Evolutionary conservation across 768 basidiomycete genomes (phyloP), one percentile per base, ranked within the genome.

Genomic region (Leucocoprinus sp.): DNA sequence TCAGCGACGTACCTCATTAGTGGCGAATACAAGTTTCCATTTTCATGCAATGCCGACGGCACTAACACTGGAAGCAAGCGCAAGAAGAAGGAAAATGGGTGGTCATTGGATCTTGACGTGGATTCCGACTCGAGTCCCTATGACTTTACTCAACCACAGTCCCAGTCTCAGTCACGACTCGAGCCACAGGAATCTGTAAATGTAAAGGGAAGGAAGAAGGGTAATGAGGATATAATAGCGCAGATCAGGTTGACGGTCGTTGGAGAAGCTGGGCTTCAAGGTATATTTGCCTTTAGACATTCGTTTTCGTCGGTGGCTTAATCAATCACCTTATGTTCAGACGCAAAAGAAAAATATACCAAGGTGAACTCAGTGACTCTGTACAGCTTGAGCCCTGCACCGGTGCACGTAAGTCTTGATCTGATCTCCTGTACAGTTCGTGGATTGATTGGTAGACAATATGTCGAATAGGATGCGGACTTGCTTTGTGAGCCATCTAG

Each of bases 1-100:
- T 66, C 65, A 43, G 85, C 88, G n/a, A 89, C 85, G 0, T 89
- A 84, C 63, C 61, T 85, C 28, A 54, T 91, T 9, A 76, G 71
- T 11, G 88, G 88, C 19, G 74, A 80, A 43, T 8, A 31, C 11
- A n/a, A 8, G 14, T n/a, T 14, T 4, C 9, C 4, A n/a, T 11
- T 14, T n/a, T 31, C 11, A 14, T 14, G n/a, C 14, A n/a, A n/a
- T 14, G n/a, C 3, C 31, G 26, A 27, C 26, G 26, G 11, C 26
- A 27, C 5, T 11, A 11, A 11, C 26, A 27, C 5, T 11, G 26
- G 26, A 5, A 11, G 5, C 26, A 5, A 43, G 7, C 33, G 26
- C 42, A 17, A 35, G 27, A 34, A 35, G 8, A 37, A 50, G 28
- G 37, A 38, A 45, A 48, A n/a, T 48, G 35, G 37, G 44, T 68